phyloP scores from a whole-genome alignment of 2,329 filamentous ascomycete genomes.

The Raffaelea albimanens region DNA sequence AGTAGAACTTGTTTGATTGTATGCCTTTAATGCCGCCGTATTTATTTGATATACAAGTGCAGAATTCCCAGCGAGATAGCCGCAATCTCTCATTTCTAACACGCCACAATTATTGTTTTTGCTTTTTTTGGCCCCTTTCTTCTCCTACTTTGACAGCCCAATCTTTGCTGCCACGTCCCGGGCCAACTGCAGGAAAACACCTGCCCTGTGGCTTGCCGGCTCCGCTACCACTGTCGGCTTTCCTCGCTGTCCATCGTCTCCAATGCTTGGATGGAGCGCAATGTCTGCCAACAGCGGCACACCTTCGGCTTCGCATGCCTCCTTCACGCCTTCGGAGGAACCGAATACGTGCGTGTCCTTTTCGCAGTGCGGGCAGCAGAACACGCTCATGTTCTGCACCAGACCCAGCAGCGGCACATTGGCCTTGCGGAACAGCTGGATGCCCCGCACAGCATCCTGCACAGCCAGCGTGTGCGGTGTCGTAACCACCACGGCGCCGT shows the following conservation, averaged over 20 bases:
- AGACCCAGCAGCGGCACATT: slow-evolving; percentile 74
- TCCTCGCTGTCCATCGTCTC: slow-evolving; percentile 76
- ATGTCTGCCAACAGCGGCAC: slow-evolving; percentile 83
- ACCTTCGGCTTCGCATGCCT: slow-evolving; percentile 60
- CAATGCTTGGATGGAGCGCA: slow-evolving; percentile 77
- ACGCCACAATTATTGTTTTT: background rate
- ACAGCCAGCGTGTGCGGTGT: slow-evolving; percentile 91
- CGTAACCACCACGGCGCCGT: slow-evolving; percentile 80
- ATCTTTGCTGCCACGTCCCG: slow-evolving; percentile 40
- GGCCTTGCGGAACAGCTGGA: slow-evolving; percentile 87
- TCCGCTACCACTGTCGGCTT: slow-evolving; percentile 86
- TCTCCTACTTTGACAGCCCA: slow-evolving; percentile 14
- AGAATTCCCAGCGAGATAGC: no score
- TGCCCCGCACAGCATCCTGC: slow-evolving; percentile 83
- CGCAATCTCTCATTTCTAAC: no score
- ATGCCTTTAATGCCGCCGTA: no score
- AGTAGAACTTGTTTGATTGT: no score
- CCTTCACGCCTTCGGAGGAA: slow-evolving; percentile 51
- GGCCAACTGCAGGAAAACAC: slow-evolving; percentile 65
- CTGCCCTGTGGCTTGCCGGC: slow-evolving; percentile 63
- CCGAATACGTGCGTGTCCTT: slow-evolving; percentile 71
- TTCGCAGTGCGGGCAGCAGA: slow-evolving; percentile 69
- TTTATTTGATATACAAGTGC: no score
- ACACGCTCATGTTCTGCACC: slow-evolving; percentile 86
- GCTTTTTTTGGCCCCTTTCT: background rate